phyloP scores from a whole-genome alignment of 139 green algal genomes.

The Chlorella sp. region DNA sequence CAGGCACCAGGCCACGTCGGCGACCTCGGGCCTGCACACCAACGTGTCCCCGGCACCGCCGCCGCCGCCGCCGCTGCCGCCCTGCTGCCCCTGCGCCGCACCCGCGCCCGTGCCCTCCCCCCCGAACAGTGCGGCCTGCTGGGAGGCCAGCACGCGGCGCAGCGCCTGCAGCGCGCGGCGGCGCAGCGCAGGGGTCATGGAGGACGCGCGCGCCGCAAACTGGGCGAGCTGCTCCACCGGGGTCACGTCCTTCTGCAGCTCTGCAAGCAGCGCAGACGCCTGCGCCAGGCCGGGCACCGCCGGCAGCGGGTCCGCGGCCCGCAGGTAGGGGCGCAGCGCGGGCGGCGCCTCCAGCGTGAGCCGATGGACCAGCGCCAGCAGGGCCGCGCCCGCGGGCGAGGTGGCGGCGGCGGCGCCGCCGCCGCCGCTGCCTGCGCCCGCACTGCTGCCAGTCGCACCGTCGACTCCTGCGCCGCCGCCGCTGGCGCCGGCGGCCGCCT shows the following conservation, averaged over 20 bases:
- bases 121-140: slow-evolving; percentile 15
- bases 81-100: neutral
- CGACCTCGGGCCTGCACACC: slow-evolving; percentile 29
- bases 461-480: neutral
- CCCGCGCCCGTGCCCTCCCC: too few relatives aligned
- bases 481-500: neutral
- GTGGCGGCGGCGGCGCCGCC: too few relatives aligned
- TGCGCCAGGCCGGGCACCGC: slow-evolving; percentile 17
- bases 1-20: slow-evolving; percentile 47
- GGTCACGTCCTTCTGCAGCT: slow-evolving; percentile 9
- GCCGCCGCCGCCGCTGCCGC: slow-evolving; percentile 24
- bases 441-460: too few relatives aligned
- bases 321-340: slow-evolving; percentile 25
- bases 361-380: slow-evolving; percentile 28
- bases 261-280: neutral
- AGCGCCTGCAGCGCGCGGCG: slow-evolving; percentile 33
- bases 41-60: neutral
- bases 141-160: slow-evolving; percentile 10
- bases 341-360: slow-evolving; percentile 15
- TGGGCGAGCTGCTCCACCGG: slow-evolving; percentile 26
- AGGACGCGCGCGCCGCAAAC: slow-evolving; percentile 30
- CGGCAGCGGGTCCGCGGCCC: neutral
- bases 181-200: slow-evolving; percentile 32
- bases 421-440: too few relatives aligned
- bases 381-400: neutral